These are phyloP conservation scores for Herpetospermum pedunculosum DNA, from an alignment of 306 rosid species.

Conservation along the genomic window DNA sequence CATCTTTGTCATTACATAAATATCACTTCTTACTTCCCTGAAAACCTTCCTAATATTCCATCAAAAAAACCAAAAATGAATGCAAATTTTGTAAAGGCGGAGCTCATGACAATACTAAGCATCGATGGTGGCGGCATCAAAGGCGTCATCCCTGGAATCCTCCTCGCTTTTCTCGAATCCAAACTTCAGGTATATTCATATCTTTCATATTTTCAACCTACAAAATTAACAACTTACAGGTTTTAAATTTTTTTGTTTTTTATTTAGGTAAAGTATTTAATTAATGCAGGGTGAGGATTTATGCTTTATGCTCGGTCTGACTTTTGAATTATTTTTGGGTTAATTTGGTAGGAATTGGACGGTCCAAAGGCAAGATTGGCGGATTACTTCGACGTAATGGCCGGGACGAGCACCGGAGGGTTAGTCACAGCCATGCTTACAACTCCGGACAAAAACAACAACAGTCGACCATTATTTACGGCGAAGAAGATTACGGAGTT, in stretches of 20 bases:
- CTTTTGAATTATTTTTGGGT: too few species aligned
- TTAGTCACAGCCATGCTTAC: conserved; percentile 13
- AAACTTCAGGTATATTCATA: too few species aligned
- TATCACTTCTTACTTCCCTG: background rate
- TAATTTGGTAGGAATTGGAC: background rate
- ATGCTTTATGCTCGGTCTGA: too few species aligned
- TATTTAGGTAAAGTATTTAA: too few species aligned
- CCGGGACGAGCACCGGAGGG: conserved; percentile 18
- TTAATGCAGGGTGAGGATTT: too few species aligned
- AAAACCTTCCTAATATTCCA: background rate
- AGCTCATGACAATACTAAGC: conserved; percentile 8
- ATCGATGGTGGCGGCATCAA: conserved; percentile 13
- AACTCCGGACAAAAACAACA: conserved; percentile 8
- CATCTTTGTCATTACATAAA: background rate
- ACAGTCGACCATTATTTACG: background rate
- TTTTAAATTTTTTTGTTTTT: too few species aligned
- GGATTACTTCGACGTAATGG: conserved; percentile 17
- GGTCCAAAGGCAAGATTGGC: background rate
- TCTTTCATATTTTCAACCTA: too few species aligned
- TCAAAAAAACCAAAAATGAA: background rate
- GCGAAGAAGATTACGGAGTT: conserved; percentile 12
- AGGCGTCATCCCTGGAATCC: conserved; percentile 6
- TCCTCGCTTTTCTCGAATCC: conserved; percentile 7
- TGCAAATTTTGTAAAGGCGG: background rate
- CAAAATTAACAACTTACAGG: too few species aligned